Evolutionary conservation across 345 rosid genomes (phyloP), one percentile per base, ranked within the genome.

Genomic region (Eucalyptus marginata): DNA sequence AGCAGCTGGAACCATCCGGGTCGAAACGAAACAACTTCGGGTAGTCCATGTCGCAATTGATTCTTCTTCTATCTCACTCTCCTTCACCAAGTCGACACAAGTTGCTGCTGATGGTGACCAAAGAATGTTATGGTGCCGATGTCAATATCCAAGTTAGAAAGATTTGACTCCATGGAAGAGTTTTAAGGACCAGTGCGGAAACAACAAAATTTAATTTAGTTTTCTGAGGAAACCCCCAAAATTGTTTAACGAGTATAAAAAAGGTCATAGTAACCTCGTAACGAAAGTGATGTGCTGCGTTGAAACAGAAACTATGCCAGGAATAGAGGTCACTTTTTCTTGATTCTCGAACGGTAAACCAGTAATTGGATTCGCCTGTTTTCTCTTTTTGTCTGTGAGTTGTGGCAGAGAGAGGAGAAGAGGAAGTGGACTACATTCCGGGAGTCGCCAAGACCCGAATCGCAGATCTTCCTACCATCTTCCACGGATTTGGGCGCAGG

Each of bases 361-460:
- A 5, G 81, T 71, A 40, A 71, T 36, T 36, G 46, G 81, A 71
- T 71, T 71, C 44, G 46, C 44, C 81, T 5, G 81, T 71, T 36
- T 17, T 18, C 81, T 71, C 25, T 71, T 36, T 36, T 36, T 36
- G 36, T 36, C 36, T 36, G 36, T 36, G 36, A 36, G 36, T 36
- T 36, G 36, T 36, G 81, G 68, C 36, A 89, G 90, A 80, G 83
- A 20, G 87, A 44, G 90, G 89, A 25, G 88, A 90, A 4, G 89
- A 89, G 66, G 14, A 43, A 29, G 90, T 88, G 83, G 90, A 88
- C 33, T 76, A 85, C 88, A 52, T 91, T 46, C 90, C 91, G 4
- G 90, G 92, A 88, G 58, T 90, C 31, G 56, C 92, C 50, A 56
- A 88, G 14, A 80, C 86, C 22, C 93, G 91, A 11, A 12, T 91